Evolutionary conservation across 164 flowering plant species (phyloP).

Genomic region (Kalanchoe fedtschenkoi): DNA sequence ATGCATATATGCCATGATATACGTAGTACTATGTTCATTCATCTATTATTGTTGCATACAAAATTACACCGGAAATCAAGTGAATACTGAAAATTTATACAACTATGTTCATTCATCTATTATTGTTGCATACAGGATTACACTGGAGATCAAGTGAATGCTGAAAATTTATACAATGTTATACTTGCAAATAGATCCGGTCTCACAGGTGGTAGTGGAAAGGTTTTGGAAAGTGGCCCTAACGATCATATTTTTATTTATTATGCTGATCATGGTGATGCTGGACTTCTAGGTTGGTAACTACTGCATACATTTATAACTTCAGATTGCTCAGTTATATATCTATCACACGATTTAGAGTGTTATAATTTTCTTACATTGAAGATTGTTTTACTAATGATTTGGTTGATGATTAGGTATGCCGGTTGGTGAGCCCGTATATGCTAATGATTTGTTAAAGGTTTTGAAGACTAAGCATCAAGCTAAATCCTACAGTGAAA

Average conservation of each 20-base stretch:
- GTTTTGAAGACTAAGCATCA: constrained; percentile 23
- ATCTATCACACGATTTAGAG: not conserved
- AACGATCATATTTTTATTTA: constrained; percentile 28
- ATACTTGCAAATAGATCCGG: constrained; percentile 27
- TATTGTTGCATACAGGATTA: constrained; percentile 20
- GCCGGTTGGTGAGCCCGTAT: constrained; percentile 13
- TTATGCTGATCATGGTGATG: constrained; percentile 27
- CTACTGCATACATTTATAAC: no score
- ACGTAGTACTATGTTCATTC: no score
- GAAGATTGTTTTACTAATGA: not conserved
- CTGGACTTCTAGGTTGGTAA: constrained; percentile 22
- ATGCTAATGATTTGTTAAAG: constrained; percentile 19
- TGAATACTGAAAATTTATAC: constrained; percentile 13
- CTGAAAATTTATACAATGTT: constrained; percentile 18
- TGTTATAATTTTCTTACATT: not conserved
- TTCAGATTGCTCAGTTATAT: no score
- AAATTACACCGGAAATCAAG: constrained; percentile 28
- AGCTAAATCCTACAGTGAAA: constrained; percentile 13
- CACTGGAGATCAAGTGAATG: constrained; percentile 17
- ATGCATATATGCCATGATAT: no score
- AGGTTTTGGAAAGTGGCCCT: constrained; percentile 27
- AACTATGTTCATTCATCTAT: not conserved
- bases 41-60: not conserved
- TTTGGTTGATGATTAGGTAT: constrained; percentile 17
- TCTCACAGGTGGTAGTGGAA: constrained; percentile 35